Percentiles rank a stretch among this genome's conserved stretches.
Conservation (phyloP, 495 filamentous ascomycete genomes). For the Jackrogersella multiformis region DNA sequence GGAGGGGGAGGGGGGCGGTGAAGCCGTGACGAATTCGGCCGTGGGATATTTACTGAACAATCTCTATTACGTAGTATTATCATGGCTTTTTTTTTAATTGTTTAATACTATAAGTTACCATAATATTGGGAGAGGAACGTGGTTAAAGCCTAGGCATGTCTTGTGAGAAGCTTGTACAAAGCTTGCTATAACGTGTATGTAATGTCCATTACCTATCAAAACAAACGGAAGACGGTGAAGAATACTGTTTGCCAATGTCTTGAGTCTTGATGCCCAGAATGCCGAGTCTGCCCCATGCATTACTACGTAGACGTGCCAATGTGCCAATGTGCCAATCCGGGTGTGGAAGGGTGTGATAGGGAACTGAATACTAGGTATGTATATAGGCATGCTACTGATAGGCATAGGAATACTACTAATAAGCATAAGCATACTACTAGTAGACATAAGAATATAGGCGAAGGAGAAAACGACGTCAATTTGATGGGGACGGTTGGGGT, state of each 20-base stretch:
- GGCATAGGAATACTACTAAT: too few species aligned
- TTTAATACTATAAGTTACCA: too few species aligned
- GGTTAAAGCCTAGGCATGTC: slow-evolving; percentile 1
- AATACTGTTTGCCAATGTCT: slow-evolving; percentile 34
- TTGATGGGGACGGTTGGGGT: slow-evolving; percentile 31
- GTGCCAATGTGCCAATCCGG: slow-evolving; percentile 3
- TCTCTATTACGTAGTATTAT: slow-evolving; percentile 11
- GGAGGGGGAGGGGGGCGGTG: slow-evolving; percentile 32
- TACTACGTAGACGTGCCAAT: neutral
- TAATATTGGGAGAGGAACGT: neutral
- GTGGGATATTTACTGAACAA: slow-evolving; percentile 13
- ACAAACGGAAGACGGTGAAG: neutral
- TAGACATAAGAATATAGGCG: too few species aligned
- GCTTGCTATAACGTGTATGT: too few species aligned
- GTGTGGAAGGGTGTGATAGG: slow-evolving; percentile 4
- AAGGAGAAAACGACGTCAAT: slow-evolving; percentile 34
- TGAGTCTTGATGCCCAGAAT: slow-evolving; percentile 35
- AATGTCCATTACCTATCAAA: too few species aligned
- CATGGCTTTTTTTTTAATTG: slow-evolving; percentile 4
- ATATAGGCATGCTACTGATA: slow-evolving; percentile 16
- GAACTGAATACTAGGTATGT: too few species aligned
- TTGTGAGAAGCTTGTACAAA: slow-evolving; percentile 33
- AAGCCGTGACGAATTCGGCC: slow-evolving; percentile 16
- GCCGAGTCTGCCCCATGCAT: slow-evolving; percentile 36
- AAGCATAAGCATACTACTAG: too few species aligned